phyloP scores from a whole-genome alignment of 768 basidiomycete species.

The Suillus weaverae region DNA sequence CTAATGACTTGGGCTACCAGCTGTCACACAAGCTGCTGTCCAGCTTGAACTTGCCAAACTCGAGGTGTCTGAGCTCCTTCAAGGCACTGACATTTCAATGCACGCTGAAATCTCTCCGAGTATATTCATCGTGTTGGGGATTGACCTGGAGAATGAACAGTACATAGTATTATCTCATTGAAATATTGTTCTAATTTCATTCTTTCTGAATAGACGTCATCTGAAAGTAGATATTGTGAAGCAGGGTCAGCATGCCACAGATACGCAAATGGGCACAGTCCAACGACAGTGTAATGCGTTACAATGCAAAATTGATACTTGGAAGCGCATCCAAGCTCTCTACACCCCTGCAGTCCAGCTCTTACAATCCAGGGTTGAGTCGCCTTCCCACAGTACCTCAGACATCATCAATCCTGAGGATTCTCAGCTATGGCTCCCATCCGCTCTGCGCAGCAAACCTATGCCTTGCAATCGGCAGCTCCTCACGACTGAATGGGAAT shows the following conservation, averaged over 20 bases:
- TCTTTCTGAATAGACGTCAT: background rate
- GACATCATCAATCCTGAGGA: background rate
- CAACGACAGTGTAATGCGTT: background rate
- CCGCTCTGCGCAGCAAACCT: background rate
- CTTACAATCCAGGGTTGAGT: background rate
- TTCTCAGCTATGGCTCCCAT: background rate
- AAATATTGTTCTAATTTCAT: background rate
- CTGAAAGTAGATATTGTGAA: background rate
- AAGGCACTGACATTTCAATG: background rate
- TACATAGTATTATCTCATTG: background rate
- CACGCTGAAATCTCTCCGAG: constrained; percentile 10
- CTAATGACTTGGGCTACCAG: background rate
- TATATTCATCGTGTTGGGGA: constrained; percentile 12
- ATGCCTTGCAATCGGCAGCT: background rate
- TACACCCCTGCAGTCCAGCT: background rate
- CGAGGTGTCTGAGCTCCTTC: constrained; percentile 16
- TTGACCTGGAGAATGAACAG: constrained; percentile 21
- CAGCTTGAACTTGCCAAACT: constrained; percentile 24
- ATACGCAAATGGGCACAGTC: background rate
- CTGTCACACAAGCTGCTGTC: constrained; percentile 14
- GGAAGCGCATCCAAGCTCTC: background rate
- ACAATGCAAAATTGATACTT: background rate
- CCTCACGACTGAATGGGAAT: background rate
- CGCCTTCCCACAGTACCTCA: background rate
- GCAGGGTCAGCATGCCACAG: background rate